Conservation (phyloP, 129 eudicot species). For the Artemisia annua region DNA sequence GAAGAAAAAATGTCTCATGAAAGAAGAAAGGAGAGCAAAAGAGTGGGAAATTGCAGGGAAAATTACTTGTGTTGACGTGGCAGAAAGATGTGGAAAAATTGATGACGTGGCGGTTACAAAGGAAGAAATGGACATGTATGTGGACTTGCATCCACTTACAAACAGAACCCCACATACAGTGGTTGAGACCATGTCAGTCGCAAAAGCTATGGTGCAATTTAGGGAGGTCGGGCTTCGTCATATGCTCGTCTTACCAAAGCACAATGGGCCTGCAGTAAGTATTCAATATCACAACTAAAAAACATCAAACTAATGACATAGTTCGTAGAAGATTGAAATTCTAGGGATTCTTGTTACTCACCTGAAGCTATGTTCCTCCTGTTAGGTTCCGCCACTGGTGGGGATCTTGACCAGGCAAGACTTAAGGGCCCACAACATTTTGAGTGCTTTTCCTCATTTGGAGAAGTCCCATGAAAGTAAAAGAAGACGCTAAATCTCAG, state of each 20-base stretch:
- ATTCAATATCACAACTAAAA: background rate
- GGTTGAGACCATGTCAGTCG: slow-evolving; percentile 76
- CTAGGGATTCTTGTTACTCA: slow-evolving; percentile 26
- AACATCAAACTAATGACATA: background rate
- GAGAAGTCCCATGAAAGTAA: slow-evolving; percentile 42
- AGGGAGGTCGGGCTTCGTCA: slow-evolving; percentile 92
- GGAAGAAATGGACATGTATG: slow-evolving; percentile 78
- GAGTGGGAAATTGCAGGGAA: slow-evolving; percentile 80
- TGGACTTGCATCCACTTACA: slow-evolving; percentile 87
- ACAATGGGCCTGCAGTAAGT: slow-evolving; percentile 70
- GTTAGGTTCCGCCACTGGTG: slow-evolving; percentile 71
- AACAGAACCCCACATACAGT: slow-evolving; percentile 86
- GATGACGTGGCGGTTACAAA: slow-evolving; percentile 75
- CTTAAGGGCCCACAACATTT: slow-evolving; percentile 81
- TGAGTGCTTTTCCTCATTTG: slow-evolving; percentile 54
- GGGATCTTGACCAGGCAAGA: slow-evolving; percentile 97
- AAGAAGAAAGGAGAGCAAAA: slow-evolving; percentile 63
- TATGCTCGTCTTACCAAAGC: slow-evolving; percentile 75
- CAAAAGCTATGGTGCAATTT: slow-evolving; percentile 92
- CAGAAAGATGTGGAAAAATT: slow-evolving; percentile 56
- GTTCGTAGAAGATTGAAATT: background rate
- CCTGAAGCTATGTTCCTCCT: slow-evolving; percentile 31
- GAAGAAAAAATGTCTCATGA: slow-evolving; percentile 72
- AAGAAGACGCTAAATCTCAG: slow-evolving; percentile 34
- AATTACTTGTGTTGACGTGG: slow-evolving; percentile 65